phyloP scores from a whole-genome alignment of 805 yeast species.

The Pichia sporocuriosa region DNA sequence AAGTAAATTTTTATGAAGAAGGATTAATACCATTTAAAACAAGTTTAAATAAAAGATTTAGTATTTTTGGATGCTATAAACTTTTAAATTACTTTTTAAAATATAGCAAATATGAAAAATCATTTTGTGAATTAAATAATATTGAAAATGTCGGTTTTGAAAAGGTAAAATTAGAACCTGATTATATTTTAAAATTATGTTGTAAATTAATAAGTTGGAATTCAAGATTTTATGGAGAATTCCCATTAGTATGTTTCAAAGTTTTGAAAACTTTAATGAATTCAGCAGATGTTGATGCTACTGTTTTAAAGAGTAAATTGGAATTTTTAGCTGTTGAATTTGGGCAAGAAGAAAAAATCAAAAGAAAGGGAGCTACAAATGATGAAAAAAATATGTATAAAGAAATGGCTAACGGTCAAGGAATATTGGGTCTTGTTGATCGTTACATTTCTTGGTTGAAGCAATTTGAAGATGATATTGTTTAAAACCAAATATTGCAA shows the following conservation, averaged over 20 bases:
- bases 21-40: slow-evolving; percentile 49
- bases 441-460: slow-evolving; percentile 26
- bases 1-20: slow-evolving; percentile 42
- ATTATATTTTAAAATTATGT: slow-evolving; percentile 36
- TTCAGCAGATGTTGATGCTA: slow-evolving; percentile 30
- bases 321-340: slow-evolving; percentile 26
- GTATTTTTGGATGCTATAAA: slow-evolving; percentile 48
- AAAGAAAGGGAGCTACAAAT: slow-evolving; percentile 11
- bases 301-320: slow-evolving; percentile 33
- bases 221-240: slow-evolving; percentile 57
- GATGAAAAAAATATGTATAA: slow-evolving; percentile 9
- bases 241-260: slow-evolving; percentile 38
- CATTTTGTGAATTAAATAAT: slow-evolving; percentile 11
- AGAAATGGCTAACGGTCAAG: slow-evolving; percentile 11
- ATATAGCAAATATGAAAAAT: slow-evolving; percentile 16
- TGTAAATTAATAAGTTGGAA: slow-evolving; percentile 54
- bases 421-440: slow-evolving; percentile 22
- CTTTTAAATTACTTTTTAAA: slow-evolving; percentile 40
- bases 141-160: not conserved
- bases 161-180: slow-evolving; percentile 21
- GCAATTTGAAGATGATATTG: slow-evolving; percentile 19
- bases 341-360: slow-evolving; percentile 3
- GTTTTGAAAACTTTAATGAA: slow-evolving; percentile 32
- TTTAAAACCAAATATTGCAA: too few relatives aligned
- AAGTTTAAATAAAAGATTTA: slow-evolving; percentile 51